phyloP scores from a whole-genome alignment of 2,329 filamentous ascomycete species.

The Nakataea oryzae region DNA sequence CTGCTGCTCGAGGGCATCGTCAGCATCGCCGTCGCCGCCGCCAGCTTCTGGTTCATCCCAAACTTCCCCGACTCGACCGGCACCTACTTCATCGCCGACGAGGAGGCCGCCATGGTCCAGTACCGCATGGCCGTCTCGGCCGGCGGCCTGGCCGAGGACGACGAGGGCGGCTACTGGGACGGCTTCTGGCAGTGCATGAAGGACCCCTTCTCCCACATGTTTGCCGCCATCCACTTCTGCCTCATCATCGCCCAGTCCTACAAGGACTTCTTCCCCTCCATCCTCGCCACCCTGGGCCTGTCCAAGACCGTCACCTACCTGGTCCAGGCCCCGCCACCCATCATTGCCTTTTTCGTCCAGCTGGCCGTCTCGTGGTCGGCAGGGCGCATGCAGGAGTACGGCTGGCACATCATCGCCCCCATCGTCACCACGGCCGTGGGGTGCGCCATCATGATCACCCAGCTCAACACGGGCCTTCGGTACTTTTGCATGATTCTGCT shows the following conservation, averaged over 20 bases:
- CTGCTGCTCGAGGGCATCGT: conserved; percentile 56
- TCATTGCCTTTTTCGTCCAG: background rate
- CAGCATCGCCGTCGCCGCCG: conserved; percentile 44
- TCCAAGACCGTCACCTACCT: background rate
- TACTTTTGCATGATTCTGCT: background rate
- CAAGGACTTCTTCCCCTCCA: background rate
- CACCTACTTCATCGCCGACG: conserved; percentile 37
- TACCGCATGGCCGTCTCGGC: background rate
- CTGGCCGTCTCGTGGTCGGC: background rate
- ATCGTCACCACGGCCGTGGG: background rate
- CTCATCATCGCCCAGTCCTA: background rate
- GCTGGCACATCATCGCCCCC: background rate
- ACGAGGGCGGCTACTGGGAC: background rate
- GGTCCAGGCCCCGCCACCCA: background rate
- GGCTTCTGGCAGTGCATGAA: background rate
- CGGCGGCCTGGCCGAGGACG: conserved; percentile 9
- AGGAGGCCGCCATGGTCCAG: conserved; percentile 42
- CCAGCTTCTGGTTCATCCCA: conserved; percentile 45
- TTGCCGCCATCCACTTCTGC: background rate
- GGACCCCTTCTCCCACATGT: background rate
- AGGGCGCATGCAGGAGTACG: background rate
- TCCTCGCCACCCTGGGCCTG: background rate
- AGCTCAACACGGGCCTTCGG: background rate
- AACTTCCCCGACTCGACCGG: conserved; percentile 19
- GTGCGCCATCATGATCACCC: background rate